Conservation (phyloP, 306 rosid species). For the Medicago ruthenica region DNA sequence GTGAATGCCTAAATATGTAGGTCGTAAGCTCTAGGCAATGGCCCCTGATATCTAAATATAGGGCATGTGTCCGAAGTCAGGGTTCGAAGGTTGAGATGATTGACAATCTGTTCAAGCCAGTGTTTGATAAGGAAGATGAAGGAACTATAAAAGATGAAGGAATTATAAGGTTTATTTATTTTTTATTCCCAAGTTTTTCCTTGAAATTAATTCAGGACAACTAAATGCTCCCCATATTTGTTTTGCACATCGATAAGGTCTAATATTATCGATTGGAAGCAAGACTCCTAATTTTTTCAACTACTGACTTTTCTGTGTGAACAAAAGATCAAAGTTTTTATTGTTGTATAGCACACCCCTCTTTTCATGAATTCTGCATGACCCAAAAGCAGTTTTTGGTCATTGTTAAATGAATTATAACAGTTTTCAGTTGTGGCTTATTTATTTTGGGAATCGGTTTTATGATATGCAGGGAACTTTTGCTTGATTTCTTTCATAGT, state of each 20-base stretch:
- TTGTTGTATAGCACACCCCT: neutral
- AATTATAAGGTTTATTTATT: slow-evolving; percentile 66
- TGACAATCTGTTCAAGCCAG: slow-evolving; percentile 73
- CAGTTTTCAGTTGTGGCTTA: neutral
- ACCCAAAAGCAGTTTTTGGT: neutral
- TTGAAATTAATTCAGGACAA: neutral
- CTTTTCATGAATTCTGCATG: neutral
- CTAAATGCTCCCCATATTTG: neutral
- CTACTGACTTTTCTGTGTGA: no score
- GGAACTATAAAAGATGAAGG: no score
- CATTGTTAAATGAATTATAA: neutral
- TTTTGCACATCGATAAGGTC: neutral
- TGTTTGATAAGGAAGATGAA: slow-evolving; percentile 69
- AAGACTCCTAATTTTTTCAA: no score
- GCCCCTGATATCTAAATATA: slow-evolving; percentile 88
- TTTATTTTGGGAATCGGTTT: neutral
- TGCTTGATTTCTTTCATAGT: slow-evolving; percentile 76
- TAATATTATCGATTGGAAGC: no score
- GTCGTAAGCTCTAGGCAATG: slow-evolving; percentile 91
- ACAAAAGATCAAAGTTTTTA: neutral
- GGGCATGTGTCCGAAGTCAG: slow-evolving; percentile 88
- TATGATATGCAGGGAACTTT: slow-evolving; percentile 69
- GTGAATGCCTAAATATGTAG: slow-evolving; percentile 46
- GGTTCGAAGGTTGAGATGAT: slow-evolving; percentile 91
- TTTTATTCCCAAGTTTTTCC: neutral